These are phyloP conservation scores for Podospora bellae-mahoneyi DNA, from an alignment of 495 filamentous ascomycete species.

Conservation along the genomic window DNA sequence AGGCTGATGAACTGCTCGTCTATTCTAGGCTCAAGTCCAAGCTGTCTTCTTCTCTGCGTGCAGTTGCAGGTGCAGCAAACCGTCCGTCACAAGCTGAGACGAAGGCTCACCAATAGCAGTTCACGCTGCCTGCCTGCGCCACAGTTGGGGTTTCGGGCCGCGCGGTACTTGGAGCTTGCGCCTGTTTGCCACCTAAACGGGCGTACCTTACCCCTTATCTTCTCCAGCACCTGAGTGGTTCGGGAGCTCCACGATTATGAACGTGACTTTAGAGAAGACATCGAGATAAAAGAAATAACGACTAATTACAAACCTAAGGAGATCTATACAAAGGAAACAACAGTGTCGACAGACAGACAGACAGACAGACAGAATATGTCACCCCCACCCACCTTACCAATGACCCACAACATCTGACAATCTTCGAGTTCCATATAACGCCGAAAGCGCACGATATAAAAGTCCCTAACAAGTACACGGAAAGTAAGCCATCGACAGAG, in stretches of 20 bases:
- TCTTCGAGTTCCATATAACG: slow-evolving; percentile 8
- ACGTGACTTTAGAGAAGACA: neutral
- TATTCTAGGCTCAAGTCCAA: slow-evolving; percentile 1
- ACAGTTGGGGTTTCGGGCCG: slow-evolving; percentile 9
- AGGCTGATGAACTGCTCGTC: slow-evolving; percentile 11
- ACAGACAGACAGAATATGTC: neutral
- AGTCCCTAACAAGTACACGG: slow-evolving; percentile 9
- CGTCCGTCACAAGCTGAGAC: slow-evolving; percentile 29
- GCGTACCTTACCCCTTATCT: neutral
- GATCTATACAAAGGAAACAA: neutral
- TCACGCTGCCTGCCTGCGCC: slow-evolving; percentile 16
- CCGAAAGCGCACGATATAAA: slow-evolving; percentile 9
- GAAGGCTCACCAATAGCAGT: slow-evolving; percentile 18
- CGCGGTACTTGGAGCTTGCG: neutral
- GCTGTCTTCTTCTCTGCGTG: slow-evolving; percentile 11
- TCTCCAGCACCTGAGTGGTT: neutral
- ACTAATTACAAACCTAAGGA: neutral
- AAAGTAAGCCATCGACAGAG: slow-evolving; percentile 7
- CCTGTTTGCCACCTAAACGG: neutral
- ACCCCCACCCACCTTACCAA: neutral
- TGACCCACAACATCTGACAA: neutral
- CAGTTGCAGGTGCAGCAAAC: neutral
- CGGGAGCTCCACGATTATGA: neutral
- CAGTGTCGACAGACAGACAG: neutral
- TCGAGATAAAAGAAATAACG: neutral